Evolutionary conservation across 306 rosid species (phyloP).

Genomic region (Rosa persica): DNA sequence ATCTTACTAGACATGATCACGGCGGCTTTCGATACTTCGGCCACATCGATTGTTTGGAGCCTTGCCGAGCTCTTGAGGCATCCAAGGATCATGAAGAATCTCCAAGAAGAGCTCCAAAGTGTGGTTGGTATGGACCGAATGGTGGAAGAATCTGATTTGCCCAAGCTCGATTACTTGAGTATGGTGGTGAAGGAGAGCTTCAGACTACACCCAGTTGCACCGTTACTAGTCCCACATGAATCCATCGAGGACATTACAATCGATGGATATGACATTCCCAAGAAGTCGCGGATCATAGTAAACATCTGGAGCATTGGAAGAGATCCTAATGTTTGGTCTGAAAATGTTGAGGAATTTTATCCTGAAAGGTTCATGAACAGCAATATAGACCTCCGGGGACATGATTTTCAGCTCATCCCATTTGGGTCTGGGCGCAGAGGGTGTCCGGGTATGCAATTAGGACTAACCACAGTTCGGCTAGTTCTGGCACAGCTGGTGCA

Average conservation of each 20-base stretch:
- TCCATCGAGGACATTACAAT: constrained; percentile 17
- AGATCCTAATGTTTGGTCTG: not conserved
- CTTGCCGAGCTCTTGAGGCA: constrained; percentile 43
- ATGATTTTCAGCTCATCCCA: constrained; percentile 35
- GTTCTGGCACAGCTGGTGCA: constrained; percentile 31
- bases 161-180: constrained; percentile 27
- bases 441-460: constrained; percentile 18
- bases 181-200: constrained; percentile 29
- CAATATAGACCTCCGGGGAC: not conserved
- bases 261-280: constrained; percentile 20
- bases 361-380: not conserved
- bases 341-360: not conserved
- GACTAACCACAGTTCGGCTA: constrained; percentile 8
- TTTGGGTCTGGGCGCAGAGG: constrained; percentile 33
- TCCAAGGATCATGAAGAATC: constrained; percentile 38
- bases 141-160: constrained; percentile 41
- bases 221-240: constrained; percentile 17
- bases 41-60: constrained; percentile 29
- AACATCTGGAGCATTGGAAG: not conserved
- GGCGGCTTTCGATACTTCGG: constrained; percentile 17
- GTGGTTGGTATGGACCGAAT: constrained; percentile 30
- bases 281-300: constrained; percentile 9
- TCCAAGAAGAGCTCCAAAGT: constrained; percentile 40
- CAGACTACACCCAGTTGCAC: constrained; percentile 37
- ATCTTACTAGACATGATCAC: constrained; percentile 30